These are phyloP conservation scores for Eutrema japonicum DNA, from an alignment of 345 rosid genomes.

Conservation along the genomic window DNA sequence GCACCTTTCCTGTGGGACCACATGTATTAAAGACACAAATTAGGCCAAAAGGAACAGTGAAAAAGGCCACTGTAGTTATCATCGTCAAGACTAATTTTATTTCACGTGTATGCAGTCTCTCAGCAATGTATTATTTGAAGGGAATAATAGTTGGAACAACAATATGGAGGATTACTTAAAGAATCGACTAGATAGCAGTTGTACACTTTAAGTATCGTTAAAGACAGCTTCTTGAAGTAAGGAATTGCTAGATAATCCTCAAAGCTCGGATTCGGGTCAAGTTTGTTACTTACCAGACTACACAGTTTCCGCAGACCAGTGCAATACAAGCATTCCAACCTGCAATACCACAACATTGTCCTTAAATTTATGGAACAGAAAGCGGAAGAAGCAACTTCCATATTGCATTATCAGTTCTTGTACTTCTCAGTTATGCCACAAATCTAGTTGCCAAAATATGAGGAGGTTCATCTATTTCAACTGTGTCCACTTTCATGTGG, in stretches of 20 bases:
- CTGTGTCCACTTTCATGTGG: background rate
- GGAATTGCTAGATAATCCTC: background rate
- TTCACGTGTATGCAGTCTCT: background rate
- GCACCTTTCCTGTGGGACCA: constrained; percentile 85
- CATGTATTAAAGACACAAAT: background rate
- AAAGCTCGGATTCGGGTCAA: constrained; percentile 2
- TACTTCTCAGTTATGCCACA: background rate
- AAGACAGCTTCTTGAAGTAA: background rate
- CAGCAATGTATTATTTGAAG: background rate
- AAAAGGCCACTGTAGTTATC: background rate
- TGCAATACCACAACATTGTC: constrained; percentile 43
- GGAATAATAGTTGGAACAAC: background rate
- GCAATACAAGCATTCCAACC: constrained; percentile 99
- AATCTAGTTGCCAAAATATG: background rate
- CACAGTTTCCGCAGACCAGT: constrained; percentile 94
- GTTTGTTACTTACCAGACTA: constrained; percentile 74
- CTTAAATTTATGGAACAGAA: background rate
- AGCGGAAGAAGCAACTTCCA: background rate
- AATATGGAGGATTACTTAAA: background rate
- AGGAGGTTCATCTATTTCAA: background rate
- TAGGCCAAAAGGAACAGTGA: background rate
- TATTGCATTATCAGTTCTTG: constrained; percentile 5
- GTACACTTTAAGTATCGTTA: background rate
- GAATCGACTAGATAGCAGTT: background rate
- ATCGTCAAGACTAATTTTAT: constrained; percentile 7